Evolutionary conservation across 2,329 filamentous ascomycete species (phyloP).

Genomic region (Aureobasidium sp.): DNA sequence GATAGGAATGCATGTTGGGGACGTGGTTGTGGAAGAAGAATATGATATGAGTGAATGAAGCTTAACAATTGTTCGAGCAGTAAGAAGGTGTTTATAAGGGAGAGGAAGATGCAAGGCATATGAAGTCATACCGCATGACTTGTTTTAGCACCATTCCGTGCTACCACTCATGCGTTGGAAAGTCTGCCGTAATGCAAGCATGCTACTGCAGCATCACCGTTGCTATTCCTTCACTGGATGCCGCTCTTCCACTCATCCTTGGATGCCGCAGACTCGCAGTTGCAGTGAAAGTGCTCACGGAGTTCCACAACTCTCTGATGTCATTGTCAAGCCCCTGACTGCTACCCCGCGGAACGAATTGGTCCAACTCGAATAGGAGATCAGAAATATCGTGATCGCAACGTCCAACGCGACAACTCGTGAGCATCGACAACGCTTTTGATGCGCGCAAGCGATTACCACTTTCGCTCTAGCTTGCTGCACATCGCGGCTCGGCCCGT

Average conservation of each 20-base stretch:
- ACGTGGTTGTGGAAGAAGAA: not conserved
- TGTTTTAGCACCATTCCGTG: not conserved
- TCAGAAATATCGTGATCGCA: not conserved
- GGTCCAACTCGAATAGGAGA: not conserved
- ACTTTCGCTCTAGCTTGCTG: not conserved
- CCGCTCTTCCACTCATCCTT: not conserved
- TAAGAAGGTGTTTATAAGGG: not conserved
- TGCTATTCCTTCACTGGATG: not conserved
- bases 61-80: not conserved
- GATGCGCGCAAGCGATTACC: not conserved
- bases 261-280: not conserved
- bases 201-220: constrained; percentile 5
- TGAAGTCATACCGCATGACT: constrained; percentile 6
- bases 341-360: not conserved
- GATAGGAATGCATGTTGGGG: constrained; percentile 1
- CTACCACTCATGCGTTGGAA: not conserved
- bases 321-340: not conserved
- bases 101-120: not conserved
- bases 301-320: not conserved
- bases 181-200: not conserved
- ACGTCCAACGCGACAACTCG: not conserved
- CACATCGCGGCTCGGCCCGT: not conserved
- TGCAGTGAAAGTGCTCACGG: too few relatives aligned
- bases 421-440: not conserved
- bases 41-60: not conserved